Evolutionary conservation across 1,139 yeast species (phyloP), one percentile per base, ranked within the genome.

Genomic region (Taphrina pruni): DNA sequence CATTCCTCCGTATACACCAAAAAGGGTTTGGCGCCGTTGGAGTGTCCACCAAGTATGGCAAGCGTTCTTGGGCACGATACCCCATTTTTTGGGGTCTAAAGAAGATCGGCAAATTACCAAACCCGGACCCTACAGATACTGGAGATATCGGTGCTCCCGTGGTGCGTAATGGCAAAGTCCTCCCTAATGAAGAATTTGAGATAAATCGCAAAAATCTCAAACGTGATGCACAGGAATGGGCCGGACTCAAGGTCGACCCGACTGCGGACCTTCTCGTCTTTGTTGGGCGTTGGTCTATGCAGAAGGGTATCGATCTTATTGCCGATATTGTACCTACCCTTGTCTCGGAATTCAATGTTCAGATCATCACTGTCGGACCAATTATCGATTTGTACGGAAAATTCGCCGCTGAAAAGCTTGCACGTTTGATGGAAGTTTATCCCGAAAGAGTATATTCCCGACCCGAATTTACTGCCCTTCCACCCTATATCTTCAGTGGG

Each of bases 261-360:
- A 45, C 61, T 5, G 70, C 71, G 6, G 70, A 70, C 35, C 62
- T 70, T 36, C 60, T 70, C 35, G 70, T 70, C 11, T 70, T 70
- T 26, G 71, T 70, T 14, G 71, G 71, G n/a, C 67, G 71, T 43
- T 70, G 71, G 71, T 70, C 71, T 21, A 62, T 66, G 65, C 71
- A 70, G 20, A 70, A 70, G 60, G 71, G 71, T 35, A 67, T 70
- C 32, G 71, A 70, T 51, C 45, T 70, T 46, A 70, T 70, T 62
- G 71, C 71, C 11, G 71, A 70, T 38, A 51, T 70, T 12, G 68
- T 65, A 52, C 71, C 71, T 12, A 62, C 70, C n/a, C 43, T 70
- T 6, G 56, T 70, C 26, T 58, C 62, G 7, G 69, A 70, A 14
- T 62, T 57, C 58, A 70, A 70, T 35, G 70, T 66, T 8, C 71